Conservation (phyloP, 352 stramenopile genomes). For the Pythium brachiatum region DNA sequence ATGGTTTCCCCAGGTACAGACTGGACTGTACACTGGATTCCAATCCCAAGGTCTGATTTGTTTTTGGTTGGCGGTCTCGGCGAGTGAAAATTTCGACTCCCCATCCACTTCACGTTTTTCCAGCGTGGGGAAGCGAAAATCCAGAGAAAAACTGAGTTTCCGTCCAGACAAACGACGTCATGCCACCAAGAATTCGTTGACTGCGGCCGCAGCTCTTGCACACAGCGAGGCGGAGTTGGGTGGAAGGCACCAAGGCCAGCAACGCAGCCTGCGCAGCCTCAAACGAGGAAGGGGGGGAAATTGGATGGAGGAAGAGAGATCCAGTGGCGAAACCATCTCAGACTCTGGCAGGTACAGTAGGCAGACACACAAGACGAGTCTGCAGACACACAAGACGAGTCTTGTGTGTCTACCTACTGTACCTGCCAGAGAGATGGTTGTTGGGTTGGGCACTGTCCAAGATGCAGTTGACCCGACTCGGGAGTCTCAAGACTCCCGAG, state of each 20-base stretch:
- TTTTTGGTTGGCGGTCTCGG: background rate
- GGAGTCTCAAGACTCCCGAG: too few relatives aligned
- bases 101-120: constrained; percentile 4
- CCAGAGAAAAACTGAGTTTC: constrained; percentile 15
- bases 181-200: background rate
- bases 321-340: constrained; percentile 3
- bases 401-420: too few relatives aligned
- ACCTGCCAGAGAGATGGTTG: background rate
- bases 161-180: constrained; percentile 13
- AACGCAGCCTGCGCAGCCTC: too few relatives aligned
- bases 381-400: too few relatives aligned
- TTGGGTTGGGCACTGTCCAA: too few relatives aligned
- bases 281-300: background rate
- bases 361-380: too few relatives aligned
- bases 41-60: background rate
- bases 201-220: constrained; percentile 5
- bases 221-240: constrained; percentile 10
- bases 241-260: too few relatives aligned
- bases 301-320: background rate
- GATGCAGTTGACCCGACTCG: too few relatives aligned
- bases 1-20: too few relatives aligned
- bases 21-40: too few relatives aligned
- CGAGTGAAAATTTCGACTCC: background rate
- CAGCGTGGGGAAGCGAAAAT: constrained; percentile 2
- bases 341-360: too few relatives aligned